Evolutionary conservation across 768 basidiomycete species (phyloP), one percentile per base, ranked within the genome.

Genomic region (Podaxis pistillaris): DNA sequence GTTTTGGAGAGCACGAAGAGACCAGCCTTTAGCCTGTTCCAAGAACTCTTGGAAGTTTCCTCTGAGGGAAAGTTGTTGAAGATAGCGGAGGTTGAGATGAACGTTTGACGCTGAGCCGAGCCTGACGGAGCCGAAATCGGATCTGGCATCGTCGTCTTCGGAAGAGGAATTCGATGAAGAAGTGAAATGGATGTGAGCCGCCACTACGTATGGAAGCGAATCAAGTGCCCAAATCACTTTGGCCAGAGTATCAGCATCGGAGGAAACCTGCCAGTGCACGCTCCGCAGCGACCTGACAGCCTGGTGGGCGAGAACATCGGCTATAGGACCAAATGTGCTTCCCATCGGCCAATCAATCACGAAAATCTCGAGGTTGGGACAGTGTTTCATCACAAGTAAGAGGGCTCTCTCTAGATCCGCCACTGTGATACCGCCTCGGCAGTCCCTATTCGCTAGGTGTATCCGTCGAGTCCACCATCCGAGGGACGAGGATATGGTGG

Each of bases 391-490:
- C 60, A 91, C 79, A 28, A 83, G 78, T 8, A 83, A 74, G 22
- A 93, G 77, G 0, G 85, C 81, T 26, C 76, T 75, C 67, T 86
- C 81, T 28, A 86, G 75, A 36, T 83, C 78, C 9, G 80, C 75
- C 67, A 83, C 75, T 5, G 80, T 78, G 1, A 77, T 71, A 4
- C 74, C 76, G 8, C 73, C 77, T 5, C 74, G 75, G 33, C 68
- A 69, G 13, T 67, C 65, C 6, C 72, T 69, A 60, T 79, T 62
- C 11, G 61, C 61, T 13, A 63, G 17, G 59, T 93, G 90, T n/a
- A 93, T 75, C n/a, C 89, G 80, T 37, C 81, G 81, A 0, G 87
- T 83, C 84, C 87, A 89, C 86, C 88, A 88, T 4, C 89, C 89
- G 1, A 87, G 73, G 0, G 83, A 81, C 0, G 79, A 72, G 5